Conservation (phyloP, 2,329 filamentous ascomycete genomes). For the Akanthomyces muscarius region DNA sequence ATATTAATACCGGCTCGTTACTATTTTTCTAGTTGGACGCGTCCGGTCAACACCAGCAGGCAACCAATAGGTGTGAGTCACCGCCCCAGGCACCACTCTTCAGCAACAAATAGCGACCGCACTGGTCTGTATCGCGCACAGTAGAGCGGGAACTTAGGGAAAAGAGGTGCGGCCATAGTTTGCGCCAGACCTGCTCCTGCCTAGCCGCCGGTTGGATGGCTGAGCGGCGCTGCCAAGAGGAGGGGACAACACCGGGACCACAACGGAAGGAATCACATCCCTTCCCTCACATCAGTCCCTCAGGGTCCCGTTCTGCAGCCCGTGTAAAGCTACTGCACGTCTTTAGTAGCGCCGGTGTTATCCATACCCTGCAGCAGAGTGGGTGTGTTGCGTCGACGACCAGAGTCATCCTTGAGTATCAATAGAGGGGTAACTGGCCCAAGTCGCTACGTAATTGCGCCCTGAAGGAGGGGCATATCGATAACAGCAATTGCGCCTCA, state of each 20-base stretch:
- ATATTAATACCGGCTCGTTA: background rate
- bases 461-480: conserved; percentile 12
- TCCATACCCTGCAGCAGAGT: conserved; percentile 10
- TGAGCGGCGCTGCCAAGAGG: background rate
- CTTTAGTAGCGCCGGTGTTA: background rate
- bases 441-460: background rate
- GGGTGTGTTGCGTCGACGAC: conserved; percentile 12
- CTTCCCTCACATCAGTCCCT: background rate
- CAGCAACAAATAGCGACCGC: no score
- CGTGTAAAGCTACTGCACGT: conserved; percentile 4
- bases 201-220: conserved; percentile 9
- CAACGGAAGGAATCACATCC: background rate
- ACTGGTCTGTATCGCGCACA: background rate
- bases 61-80: background rate
- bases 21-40: background rate
- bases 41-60: background rate
- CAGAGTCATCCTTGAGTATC: conserved; percentile 1
- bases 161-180: background rate
- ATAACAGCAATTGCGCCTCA: background rate
- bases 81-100: background rate
- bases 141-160: background rate
- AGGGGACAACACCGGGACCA: background rate
- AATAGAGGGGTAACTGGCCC: conserved; percentile 12
- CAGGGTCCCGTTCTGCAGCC: conserved; percentile 5
- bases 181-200: background rate